A percentile compares a stretch with the other conserved stretches of the same genome.
Evolutionary conservation across 108 stramenopile genomes (phyloP).

Genomic region (Cyclotella baltica): DNA sequence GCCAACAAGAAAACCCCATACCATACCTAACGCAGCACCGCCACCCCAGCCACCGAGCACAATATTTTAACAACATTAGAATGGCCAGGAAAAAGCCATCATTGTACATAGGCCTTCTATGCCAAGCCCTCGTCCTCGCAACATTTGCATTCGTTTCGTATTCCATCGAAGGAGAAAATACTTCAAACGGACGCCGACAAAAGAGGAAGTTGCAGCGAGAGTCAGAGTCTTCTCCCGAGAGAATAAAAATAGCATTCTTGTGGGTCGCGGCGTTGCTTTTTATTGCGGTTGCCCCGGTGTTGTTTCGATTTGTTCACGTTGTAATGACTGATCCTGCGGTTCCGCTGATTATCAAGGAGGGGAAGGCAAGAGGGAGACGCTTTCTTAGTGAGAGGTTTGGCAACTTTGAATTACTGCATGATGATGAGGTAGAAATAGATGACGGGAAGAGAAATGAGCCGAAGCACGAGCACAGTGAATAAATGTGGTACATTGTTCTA

Average conservation of each 20-base stretch:
- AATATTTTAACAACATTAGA: too few species aligned
- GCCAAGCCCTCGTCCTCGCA: neutral
- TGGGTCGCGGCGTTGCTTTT: constrained; percentile 12
- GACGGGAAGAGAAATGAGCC: too few species aligned
- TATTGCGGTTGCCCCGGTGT: constrained; percentile 27
- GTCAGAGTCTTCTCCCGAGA: neutral
- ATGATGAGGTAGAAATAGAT: too few species aligned
- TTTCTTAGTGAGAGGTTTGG: constrained; percentile 25
- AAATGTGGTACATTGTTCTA: too few species aligned
- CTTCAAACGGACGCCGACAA: neutral
- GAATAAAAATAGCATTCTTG: constrained; percentile 16
- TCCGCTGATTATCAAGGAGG: constrained; percentile 31
- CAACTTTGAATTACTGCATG: too few species aligned
- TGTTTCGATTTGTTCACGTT: constrained; percentile 35
- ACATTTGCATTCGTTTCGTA: neutral
- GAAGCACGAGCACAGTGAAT: too few species aligned
- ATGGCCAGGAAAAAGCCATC: neutral
- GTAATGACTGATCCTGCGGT: constrained; percentile 33
- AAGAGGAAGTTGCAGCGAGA: neutral
- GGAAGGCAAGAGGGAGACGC: constrained; percentile 5
- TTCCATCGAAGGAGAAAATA: neutral
- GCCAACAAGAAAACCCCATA: too few species aligned
- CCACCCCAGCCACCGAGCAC: too few species aligned
- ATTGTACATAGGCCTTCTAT: neutral
- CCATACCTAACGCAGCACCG: too few species aligned